Evolutionary conservation across 331 rosid genomes (phyloP).

Genomic region (Quercus phellos): DNA sequence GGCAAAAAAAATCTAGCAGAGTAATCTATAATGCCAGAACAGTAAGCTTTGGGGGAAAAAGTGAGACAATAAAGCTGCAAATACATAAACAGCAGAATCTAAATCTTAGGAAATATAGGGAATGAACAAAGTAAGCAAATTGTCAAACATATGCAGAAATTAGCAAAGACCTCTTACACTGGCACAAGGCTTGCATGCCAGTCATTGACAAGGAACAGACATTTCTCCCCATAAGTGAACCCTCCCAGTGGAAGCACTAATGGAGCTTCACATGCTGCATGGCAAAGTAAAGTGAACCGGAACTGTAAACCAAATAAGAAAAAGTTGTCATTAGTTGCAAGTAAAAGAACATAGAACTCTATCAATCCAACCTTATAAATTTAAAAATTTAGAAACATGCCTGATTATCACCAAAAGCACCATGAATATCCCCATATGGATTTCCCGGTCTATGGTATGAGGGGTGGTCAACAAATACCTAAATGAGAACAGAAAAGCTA

Average conservation of each 20-base stretch:
- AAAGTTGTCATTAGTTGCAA: constrained; percentile 34
- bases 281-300: constrained; percentile 91
- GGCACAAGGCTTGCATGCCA: constrained; percentile 97
- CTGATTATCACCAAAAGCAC: constrained; percentile 86
- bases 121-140: not conserved
- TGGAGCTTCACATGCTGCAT: constrained; percentile 98
- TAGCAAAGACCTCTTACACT: constrained; percentile 42
- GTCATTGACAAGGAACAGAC: constrained; percentile 76
- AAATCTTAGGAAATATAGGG: not conserved
- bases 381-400: constrained; percentile 23
- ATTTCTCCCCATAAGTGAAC: constrained; percentile 65
- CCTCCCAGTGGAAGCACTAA: constrained; percentile 88
- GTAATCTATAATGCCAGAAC: not conserved
- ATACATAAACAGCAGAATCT: not conserved
- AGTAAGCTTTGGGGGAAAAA: not conserved
- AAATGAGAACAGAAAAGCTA: constrained; percentile 17
- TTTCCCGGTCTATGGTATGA: constrained; percentile 77
- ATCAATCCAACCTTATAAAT: constrained; percentile 9
- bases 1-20: not conserved
- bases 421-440: constrained; percentile 69
- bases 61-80: not conserved
- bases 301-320: constrained; percentile 70
- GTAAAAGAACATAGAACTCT: not conserved
- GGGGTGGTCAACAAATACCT: constrained; percentile 87
- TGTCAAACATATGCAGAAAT: not conserved